phyloP scores from a whole-genome alignment of 208 protist genomes.

The Phytomonas francai region DNA sequence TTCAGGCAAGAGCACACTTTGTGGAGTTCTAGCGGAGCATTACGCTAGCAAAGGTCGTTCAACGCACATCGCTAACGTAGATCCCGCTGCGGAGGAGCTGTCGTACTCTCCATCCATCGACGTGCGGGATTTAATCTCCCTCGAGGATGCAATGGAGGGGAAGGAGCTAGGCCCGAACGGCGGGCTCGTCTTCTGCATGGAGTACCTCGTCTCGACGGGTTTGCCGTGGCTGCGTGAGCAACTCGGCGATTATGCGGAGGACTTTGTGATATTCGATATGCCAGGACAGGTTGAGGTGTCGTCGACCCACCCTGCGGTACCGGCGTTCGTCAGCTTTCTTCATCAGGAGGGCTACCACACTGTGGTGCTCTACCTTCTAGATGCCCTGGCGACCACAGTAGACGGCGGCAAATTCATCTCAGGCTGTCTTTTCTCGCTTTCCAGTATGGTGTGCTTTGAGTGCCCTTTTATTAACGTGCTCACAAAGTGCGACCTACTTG shows the following conservation, averaged over 20 bases:
- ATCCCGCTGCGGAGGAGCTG: slow-evolving; percentile 95
- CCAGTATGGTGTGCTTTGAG: slow-evolving; percentile 89
- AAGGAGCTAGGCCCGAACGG: slow-evolving; percentile 97
- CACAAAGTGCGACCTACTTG: slow-evolving; percentile 86
- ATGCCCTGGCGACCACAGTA: slow-evolving; percentile 71
- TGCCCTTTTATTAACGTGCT: slow-evolving; percentile 89
- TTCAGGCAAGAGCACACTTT: slow-evolving; percentile 90
- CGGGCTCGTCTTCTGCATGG: slow-evolving; percentile 98
- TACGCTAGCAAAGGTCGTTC: slow-evolving; percentile 76
- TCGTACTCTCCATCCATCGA: slow-evolving; percentile 90
- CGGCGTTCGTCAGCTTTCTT: slow-evolving; percentile 76
- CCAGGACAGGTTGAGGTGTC: slow-evolving; percentile 99
- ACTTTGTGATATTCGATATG: slow-evolving; percentile 98
- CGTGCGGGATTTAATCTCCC: slow-evolving; percentile 91
- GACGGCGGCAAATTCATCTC: slow-evolving; percentile 89
- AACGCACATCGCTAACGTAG: slow-evolving; percentile 96
- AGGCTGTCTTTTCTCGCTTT: slow-evolving; percentile 84
- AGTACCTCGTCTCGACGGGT: slow-evolving; percentile 93
- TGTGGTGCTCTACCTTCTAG: slow-evolving; percentile 81
- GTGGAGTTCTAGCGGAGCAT: slow-evolving; percentile 73
- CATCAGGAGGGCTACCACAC: slow-evolving; percentile 76
- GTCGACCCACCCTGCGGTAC: slow-evolving; percentile 92
- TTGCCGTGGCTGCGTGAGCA: slow-evolving; percentile 92
- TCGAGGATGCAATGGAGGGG: slow-evolving; percentile 90
- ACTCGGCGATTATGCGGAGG: slow-evolving; percentile 89